Conservation (phyloP, 139 green algal genomes). For the Coccomyxa sp. region DNA sequence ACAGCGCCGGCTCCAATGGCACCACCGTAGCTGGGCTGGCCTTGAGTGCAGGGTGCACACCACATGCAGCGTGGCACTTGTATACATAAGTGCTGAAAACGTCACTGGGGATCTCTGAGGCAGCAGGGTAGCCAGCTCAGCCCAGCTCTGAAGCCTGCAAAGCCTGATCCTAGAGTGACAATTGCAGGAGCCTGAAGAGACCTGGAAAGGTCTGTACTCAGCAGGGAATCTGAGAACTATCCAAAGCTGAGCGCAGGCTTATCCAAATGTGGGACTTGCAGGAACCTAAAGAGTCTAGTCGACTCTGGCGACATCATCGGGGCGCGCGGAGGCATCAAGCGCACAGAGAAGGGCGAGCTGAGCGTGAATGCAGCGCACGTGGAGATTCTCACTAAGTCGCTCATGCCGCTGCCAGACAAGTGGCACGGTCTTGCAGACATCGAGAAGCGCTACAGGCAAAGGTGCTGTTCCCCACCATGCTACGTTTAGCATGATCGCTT, state of each 20-base stretch:
- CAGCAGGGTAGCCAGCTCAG: too few species aligned
- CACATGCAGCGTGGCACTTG: background rate
- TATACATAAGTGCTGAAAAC: background rate
- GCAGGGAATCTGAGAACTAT: too few species aligned
- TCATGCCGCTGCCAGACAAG: conserved; percentile 97
- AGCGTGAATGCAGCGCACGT: conserved; percentile 52
- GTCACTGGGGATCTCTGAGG: too few species aligned
- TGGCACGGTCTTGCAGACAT: conserved; percentile 94
- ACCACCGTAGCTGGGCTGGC: background rate
- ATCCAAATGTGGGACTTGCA: background rate
- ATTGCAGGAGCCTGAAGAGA: too few species aligned
- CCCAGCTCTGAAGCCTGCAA: too few species aligned
- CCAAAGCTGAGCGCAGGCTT: too few species aligned
- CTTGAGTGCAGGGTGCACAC: too few species aligned
- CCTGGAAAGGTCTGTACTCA: too few species aligned
- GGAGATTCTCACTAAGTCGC: conserved; percentile 92
- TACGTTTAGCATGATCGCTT: background rate
- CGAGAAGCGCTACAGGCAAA: conserved; percentile 88
- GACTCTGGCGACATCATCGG: conserved; percentile 93
- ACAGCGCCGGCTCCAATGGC: too few species aligned
- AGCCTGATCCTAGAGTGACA: too few species aligned
- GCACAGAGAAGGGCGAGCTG: conserved; percentile 95
- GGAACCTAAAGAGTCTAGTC: conserved; percentile 28
- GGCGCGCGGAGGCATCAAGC: conserved; percentile 61
- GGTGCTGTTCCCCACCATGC: conserved; percentile 27